Evolutionary conservation across 805 yeast species (phyloP), one percentile per base, ranked within the genome.

Genomic region (Hanseniaspora thailandica): DNA sequence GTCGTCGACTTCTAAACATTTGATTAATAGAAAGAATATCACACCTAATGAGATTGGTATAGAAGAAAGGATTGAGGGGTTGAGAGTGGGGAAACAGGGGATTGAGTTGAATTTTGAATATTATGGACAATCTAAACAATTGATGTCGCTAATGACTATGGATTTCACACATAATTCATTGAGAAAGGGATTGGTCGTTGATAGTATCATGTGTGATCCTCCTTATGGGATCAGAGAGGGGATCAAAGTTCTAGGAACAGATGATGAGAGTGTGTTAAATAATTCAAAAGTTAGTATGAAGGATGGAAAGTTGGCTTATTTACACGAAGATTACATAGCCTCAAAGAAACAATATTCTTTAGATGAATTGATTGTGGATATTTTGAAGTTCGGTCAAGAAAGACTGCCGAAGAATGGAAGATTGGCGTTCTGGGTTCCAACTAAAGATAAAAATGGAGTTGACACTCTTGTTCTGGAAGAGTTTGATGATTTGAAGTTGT

Each of bases 151-250:
- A 0, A 59, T 86, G 59, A 82, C 94, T 15, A 86, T 93, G 93
- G 98, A 93, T 69, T 93, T 93, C 66, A 93, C 97, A 2, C 88
- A 93, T 64, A 84, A 84, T 65, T 83, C 96, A 3, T 71, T 93
- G 52, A 73, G 96, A 58, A 55, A 65, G 0, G 73, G 76, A 57
- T 67, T 93, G 23, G 63, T 59, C 26, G 73, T 93, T 13, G 96
- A 93, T 63, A 74, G 85, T 1, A 90, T 93, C 5, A 77, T 90
- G 1, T 88, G 97, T 63, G 98, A 93, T 67, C 98, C 98, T 2
- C 98, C 98, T 0, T 93, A 93, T 66, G 98, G 98, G 12, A 94
- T 93, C 2, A 74, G 98, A 60, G 98, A 93, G 66, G 95, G 97
- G 3, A 76, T 93, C 52, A 88, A 87, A 64, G 96, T 88, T 0